Evolutionary conservation across 1,284 basidiomycete genomes (phyloP).

Genomic region (Fomitopsis schrenkii): DNA sequence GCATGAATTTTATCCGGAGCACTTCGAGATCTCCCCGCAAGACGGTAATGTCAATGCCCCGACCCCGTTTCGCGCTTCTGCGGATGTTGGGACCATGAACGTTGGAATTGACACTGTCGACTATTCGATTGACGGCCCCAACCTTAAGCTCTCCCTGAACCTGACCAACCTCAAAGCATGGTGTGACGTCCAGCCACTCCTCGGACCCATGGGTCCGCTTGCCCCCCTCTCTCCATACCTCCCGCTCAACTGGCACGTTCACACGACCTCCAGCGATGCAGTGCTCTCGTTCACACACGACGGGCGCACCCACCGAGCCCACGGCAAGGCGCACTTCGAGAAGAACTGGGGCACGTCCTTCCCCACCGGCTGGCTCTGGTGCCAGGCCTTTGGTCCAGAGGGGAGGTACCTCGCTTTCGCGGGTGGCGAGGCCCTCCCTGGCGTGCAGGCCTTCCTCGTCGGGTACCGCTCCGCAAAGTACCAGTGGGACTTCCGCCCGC

Average conservation of each 20-base stretch:
- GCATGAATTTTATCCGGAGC: slow-evolving; percentile 19
- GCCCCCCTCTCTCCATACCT: slow-evolving; percentile 15
- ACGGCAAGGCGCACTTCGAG: slow-evolving; percentile 21
- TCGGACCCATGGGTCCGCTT: slow-evolving; percentile 22
- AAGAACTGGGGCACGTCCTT: slow-evolving; percentile 27
- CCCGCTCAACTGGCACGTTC: slow-evolving; percentile 25
- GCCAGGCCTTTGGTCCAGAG: slow-evolving; percentile 16
- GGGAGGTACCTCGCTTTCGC: slow-evolving; percentile 17
- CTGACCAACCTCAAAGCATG: slow-evolving; percentile 16
- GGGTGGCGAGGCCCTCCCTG: slow-evolving; percentile 20
- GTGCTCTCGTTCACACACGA: slow-evolving; percentile 12
- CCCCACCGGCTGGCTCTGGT: slow-evolving; percentile 24
- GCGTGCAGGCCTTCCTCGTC: slow-evolving; percentile 24
- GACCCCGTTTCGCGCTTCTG: slow-evolving; percentile 15
- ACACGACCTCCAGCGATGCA: slow-evolving; percentile 16
- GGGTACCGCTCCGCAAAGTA: slow-evolving; percentile 19
- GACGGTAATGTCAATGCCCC: not conserved
- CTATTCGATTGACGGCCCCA: slow-evolving; percentile 14
- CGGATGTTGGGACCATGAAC: slow-evolving; percentile 18
- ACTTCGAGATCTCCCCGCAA: slow-evolving; percentile 8
- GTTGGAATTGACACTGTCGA: slow-evolving; percentile 12
- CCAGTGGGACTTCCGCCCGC: slow-evolving; percentile 23
- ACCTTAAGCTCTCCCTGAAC: slow-evolving; percentile 12
- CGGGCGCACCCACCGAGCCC: slow-evolving; percentile 6
- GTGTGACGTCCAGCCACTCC: slow-evolving; percentile 10